Base-by-base conservation (phyloP, 2,329 filamentous ascomycete species). In the Penicillium sp. region DNA sequence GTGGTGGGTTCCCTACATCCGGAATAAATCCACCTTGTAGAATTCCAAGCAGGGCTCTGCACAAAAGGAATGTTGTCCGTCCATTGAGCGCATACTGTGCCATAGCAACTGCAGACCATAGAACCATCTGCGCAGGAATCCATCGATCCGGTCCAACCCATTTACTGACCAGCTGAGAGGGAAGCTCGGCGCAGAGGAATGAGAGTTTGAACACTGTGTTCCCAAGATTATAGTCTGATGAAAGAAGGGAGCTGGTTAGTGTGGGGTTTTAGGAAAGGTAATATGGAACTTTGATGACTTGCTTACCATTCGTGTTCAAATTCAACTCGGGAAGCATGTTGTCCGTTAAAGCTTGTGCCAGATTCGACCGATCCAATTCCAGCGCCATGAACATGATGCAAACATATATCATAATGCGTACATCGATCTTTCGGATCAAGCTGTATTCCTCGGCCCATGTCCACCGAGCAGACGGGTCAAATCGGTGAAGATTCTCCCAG, bases 331-430 rank as follows among this genome's bases (percentile, higher is more conserved):
- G 52, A 4, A 87, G 74, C 53, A 86, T 72, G 58, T 83, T 79
- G 61, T 86, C 83, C 0, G 80, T 80, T 36, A 84, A 67, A 3
- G 82, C 83, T 59, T 83, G 84, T 46, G 46, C 53, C 13, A 86
- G 72, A 59, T 86, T 86, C 26, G 81, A 80, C 29, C 84, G 74
- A 65, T 85, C 83, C 2, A 85, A 70, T 63, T 85, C 80, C 4
- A 85, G 70, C 0, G 79, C 81, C 48, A 84, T 81, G 66, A 85
- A 84, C 80, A 83, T 83, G 42, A 82, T 60, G 54, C 79, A 83
- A n/a, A 60, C 38, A 47, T 58, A 53, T 8, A 62, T 27, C 48
- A 64, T 65, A 7, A 67, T 66, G 10, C 63, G 61, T 11, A 65
- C 41, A 34, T 67, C 64, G 23, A 67, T 57, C 45, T 62, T 62